phyloP scores from a whole-genome alignment of 306 rosid genomes.

The Lathyrus aphaca region DNA sequence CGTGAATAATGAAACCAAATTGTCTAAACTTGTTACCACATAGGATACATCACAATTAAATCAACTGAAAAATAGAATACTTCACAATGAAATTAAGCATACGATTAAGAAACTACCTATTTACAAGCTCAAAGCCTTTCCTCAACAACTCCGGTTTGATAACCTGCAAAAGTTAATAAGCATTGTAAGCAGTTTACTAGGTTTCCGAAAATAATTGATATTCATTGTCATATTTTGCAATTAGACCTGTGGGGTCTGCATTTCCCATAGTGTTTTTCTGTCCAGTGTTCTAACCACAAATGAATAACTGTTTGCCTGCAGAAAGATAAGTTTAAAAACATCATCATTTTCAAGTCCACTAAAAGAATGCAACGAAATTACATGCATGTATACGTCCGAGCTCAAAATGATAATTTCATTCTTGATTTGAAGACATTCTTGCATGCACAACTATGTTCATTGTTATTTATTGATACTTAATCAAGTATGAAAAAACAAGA shows the following conservation, averaged over 20 bases:
- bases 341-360: conserved; percentile 31
- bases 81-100: conserved; percentile 22
- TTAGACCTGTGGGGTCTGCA: conserved; percentile 98
- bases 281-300: conserved; percentile 85
- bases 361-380: conserved; percentile 10
- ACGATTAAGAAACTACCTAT: conserved; percentile 59
- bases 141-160: conserved; percentile 83
- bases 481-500: neutral
- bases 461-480: neutral
- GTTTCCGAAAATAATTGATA: conserved; percentile 27
- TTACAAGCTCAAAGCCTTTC: conserved; percentile 90
- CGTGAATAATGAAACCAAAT: conserved; percentile 21
- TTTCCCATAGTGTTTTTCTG: conserved; percentile 91
- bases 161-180: conserved; percentile 54
- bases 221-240: conserved; percentile 19
- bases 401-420: conserved; percentile 2
- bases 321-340: conserved; percentile 34
- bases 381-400: conserved; percentile 6
- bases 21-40: conserved; percentile 17
- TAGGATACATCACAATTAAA: conserved; percentile 1
- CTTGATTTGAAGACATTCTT: conserved; percentile 12
- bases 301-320: conserved; percentile 82
- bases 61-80: conserved; percentile 6
- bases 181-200: conserved; percentile 22
- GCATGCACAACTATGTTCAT: conserved; percentile 9